phyloP scores from a whole-genome alignment of 176 grass and related monocot species.

The Raddia distichophylla region DNA sequence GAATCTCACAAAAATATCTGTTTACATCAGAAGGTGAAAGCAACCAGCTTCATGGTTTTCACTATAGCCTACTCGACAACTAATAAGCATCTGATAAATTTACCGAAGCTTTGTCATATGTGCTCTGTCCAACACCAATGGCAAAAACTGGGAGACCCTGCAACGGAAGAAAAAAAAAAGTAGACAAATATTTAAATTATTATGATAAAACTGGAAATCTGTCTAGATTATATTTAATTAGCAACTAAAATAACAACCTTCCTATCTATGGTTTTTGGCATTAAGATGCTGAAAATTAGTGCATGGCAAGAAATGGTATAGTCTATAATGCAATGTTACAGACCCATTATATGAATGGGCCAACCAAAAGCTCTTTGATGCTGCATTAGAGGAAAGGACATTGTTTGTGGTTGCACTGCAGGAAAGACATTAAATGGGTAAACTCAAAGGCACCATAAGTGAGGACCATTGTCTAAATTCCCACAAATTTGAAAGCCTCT shows the following conservation, averaged over 20 bases:
- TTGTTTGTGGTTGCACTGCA: neutral
- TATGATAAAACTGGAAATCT: neutral
- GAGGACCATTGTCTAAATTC: neutral
- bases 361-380: neutral
- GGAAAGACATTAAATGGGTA: neutral
- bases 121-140: constrained; percentile 91
- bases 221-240: neutral
- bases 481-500: neutral
- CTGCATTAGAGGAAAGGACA: neutral
- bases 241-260: neutral
- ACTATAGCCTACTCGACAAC: constrained; percentile 30
- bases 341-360: neutral
- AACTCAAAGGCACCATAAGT: constrained; percentile 6
- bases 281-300: neutral
- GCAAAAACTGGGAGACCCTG: constrained; percentile 96
- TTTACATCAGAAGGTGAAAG: constrained; percentile 6
- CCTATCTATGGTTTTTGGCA: neutral
- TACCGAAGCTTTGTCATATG: constrained; percentile 96
- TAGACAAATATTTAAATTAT: neutral
- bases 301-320: neutral
- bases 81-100: constrained; percentile 44
- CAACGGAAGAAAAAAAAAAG: constrained; percentile 24
- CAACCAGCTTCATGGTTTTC: constrained; percentile 18
- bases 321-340: neutral
- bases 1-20: constrained; percentile 31